phyloP scores from a whole-genome alignment of 257 asterid species.

The Capsicum pubescens region DNA sequence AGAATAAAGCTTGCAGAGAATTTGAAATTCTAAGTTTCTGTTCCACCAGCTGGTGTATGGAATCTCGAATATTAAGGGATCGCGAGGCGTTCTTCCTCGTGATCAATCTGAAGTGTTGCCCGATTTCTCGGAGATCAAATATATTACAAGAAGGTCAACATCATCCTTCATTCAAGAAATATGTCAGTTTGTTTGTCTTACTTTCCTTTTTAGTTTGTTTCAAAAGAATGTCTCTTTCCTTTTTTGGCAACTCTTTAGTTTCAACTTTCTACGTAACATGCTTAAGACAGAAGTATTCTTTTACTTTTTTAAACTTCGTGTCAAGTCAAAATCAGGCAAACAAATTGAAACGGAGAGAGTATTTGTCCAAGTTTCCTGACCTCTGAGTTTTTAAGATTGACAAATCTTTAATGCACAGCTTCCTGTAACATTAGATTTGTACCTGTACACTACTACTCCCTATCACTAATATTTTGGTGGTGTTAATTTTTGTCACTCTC shows the following conservation, averaged over 20 bases:
- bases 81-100: too few relatives aligned
- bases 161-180: neutral
- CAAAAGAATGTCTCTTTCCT: too few relatives aligned
- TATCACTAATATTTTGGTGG: constrained; percentile 7
- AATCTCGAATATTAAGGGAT: neutral
- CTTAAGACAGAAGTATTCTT: too few relatives aligned
- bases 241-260: too few relatives aligned
- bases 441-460: constrained; percentile 1
- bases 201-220: too few relatives aligned
- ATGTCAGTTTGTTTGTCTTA: too few relatives aligned
- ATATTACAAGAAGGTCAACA: neutral
- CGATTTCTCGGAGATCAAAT: neutral
- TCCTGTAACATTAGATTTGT: constrained; percentile 15
- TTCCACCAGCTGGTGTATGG: constrained; percentile 9
- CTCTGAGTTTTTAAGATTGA: constrained; percentile 1
- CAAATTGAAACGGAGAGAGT: too few relatives aligned
- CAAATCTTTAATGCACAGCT: constrained; percentile 2
- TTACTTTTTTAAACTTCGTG: too few relatives aligned
- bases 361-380: neutral
- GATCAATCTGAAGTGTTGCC: neutral
- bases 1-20: constrained; percentile 30
- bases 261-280: too few relatives aligned
- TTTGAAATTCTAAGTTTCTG: neutral
- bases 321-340: too few relatives aligned
- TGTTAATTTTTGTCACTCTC: neutral